phyloP scores from a whole-genome alignment of 306 rosid species.

The Ormosia emarginata region DNA sequence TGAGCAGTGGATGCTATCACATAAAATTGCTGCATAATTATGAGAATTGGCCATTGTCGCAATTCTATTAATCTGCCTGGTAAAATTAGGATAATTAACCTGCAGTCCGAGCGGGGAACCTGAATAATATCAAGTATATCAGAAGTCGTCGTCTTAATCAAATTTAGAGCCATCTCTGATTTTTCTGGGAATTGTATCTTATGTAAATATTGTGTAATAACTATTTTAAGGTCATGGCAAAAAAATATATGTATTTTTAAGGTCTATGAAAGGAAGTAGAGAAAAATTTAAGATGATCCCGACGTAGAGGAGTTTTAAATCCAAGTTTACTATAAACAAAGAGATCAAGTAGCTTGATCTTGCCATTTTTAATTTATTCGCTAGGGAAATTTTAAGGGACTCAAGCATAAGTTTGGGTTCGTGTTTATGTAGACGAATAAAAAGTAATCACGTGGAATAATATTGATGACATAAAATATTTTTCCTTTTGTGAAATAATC shows the following conservation, averaged over 20 bases:
- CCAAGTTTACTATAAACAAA: not conserved
- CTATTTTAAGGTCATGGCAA: not conserved
- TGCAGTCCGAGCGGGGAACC: not conserved
- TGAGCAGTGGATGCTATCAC: not conserved
- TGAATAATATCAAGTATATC: not conserved
- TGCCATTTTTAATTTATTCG: too few relatives aligned
- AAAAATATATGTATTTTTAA: too few relatives aligned
- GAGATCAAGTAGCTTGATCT: too few relatives aligned
- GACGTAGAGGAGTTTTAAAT: not conserved
- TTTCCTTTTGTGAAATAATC: too few relatives aligned
- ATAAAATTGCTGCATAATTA: slow-evolving; percentile 1
- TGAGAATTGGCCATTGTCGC: not conserved
- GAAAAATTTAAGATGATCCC: not conserved
- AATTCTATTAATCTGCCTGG: not conserved
- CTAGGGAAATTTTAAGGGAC: too few relatives aligned
- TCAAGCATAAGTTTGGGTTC: too few relatives aligned
- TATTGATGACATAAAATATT: too few relatives aligned
- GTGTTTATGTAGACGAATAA: too few relatives aligned
- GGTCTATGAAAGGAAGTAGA: not conserved
- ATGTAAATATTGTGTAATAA: not conserved
- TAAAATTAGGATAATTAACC: not conserved
- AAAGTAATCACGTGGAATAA: too few relatives aligned
- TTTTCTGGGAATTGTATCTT: not conserved
- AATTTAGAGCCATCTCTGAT: not conserved
- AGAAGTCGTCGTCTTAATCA: not conserved